A percentile compares a stretch with the other conserved stretches of the same genome.
Conservation (phyloP, 2,329 filamentous ascomycete species). For the Paraphoma sp. region DNA sequence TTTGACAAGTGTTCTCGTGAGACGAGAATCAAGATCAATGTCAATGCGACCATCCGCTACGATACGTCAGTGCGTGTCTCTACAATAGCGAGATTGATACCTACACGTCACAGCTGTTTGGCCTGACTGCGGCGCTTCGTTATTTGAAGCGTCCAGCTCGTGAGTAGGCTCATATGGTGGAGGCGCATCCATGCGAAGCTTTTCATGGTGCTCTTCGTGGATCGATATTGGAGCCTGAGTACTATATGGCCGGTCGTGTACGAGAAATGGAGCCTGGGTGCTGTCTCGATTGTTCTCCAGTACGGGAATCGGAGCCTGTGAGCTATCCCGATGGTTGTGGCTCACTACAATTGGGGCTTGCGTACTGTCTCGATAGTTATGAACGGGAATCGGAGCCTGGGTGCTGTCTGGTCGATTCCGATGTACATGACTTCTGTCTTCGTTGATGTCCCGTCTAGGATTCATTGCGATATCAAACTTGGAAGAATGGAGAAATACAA, state of each 20-base stretch:
- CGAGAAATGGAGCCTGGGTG: background rate
- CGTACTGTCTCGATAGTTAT: background rate
- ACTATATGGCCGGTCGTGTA: background rate
- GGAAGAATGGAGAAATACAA: background rate
- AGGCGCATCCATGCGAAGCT: background rate
- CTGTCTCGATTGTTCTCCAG: background rate
- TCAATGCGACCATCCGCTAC: slow-evolving; percentile 34
- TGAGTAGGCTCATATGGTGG: background rate
- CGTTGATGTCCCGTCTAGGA: background rate
- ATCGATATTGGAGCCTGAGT: background rate
- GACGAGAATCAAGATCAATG: slow-evolving; percentile 31
- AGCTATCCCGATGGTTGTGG: background rate
- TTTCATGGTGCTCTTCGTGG: background rate
- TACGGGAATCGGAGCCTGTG: background rate
- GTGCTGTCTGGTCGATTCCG: background rate
- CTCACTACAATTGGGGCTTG: background rate
- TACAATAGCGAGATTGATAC: background rate
- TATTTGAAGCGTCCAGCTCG: background rate
- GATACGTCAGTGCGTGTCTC: background rate
- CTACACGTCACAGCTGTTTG: slow-evolving; percentile 18
- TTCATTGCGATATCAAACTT: background rate
- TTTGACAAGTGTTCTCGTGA: slow-evolving; percentile 24
- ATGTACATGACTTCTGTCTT: background rate
- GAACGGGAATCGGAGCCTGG: background rate
- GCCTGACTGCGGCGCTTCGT: slow-evolving; percentile 12